Percentiles rank a stretch among this genome's conserved stretches.
Evolutionary conservation across 108 stramenopile genomes (phyloP).

Genomic region (Craspedostauros australis): DNA sequence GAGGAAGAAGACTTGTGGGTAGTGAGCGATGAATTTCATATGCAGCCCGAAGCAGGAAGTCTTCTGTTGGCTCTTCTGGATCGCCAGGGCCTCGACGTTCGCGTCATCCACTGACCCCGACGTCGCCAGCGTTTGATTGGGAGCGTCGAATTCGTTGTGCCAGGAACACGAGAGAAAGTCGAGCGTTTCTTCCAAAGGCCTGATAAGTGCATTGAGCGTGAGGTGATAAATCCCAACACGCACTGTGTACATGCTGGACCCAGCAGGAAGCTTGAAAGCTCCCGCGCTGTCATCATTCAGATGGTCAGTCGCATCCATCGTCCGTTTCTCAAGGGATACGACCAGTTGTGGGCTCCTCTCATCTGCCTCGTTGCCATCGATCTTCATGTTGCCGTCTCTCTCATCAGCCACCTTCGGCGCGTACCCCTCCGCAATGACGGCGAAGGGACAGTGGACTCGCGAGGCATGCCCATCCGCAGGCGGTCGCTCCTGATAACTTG

Average conservation of each 20-base stretch:
- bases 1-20: constrained; percentile 67
- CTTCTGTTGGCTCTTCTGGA: no score
- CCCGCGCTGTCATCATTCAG: no score
- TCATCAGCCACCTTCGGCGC: constrained; percentile 8
- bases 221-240: constrained; percentile 43
- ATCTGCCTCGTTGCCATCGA: neutral
- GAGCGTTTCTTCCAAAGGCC: constrained; percentile 39
- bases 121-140: neutral
- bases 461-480: constrained; percentile 7
- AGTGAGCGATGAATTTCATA: constrained; percentile 51
- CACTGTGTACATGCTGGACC: no score
- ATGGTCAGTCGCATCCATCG: no score
- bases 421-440: constrained; percentile 50
- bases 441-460: constrained; percentile 41
- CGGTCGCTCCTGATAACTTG: neutral
- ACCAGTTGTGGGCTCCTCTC: constrained; percentile 44
- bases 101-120: no score
- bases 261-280: no score
- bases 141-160: constrained; percentile 1
- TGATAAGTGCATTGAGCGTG: constrained; percentile 39
- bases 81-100: neutral
- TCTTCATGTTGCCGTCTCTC: constrained; percentile 3
- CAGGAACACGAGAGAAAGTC: constrained; percentile 38
- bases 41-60: constrained; percentile 27
- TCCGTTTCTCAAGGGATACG: constrained; percentile 26